Evolutionary conservation across 352 stramenopile species (phyloP), one percentile per base, ranked within the genome.

Genomic region (Pythium utonaiense): DNA sequence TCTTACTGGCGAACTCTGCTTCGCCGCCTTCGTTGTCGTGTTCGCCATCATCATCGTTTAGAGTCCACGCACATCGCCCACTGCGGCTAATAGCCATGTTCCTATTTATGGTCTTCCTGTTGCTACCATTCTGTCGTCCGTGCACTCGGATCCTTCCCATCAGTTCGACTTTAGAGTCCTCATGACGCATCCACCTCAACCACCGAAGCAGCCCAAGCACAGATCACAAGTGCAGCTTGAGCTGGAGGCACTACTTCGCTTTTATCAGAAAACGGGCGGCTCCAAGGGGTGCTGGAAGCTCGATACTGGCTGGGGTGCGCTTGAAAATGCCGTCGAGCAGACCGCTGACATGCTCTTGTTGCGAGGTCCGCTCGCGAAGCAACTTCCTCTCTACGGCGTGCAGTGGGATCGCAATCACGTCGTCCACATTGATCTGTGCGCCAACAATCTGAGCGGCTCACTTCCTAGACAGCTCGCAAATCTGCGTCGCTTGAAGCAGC

Each of bases 391-490:
- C 1, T 71, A 66, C 25, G 77, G 79, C 0, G 66, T 84, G 9
- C 69, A 69, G 13, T 91, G 80, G 77, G 72, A 86, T 28, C 66
- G 68, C 7, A 88, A 88, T 55, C 77, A 85, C 49, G 71, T 91
- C 31, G 66, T 88, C 6, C 44, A 69, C 1, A 71, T 91, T 38
- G 81, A 88, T 41, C 34, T 91, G 7, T 71, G 61, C 2, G 60
- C 31, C 3, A 91, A 91, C 42, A 75, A 63, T 24, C 65, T 91
- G n/a, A 38, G 53, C 8, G 81, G 80, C 0, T 64, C 19, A 21
- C 60, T 89, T n/a, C 77, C 79, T 0, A 58, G 53, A 33, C 68
- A 81, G 38, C 70, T 88, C 16, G 58, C 47, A 1, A 64, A 62
- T n/a, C 48, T 91, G 19, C 68, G 69, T 6, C 79, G 70, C 50